Percentiles rank a stretch among this genome's conserved stretches.
Evolutionary conservation across 2,329 filamentous ascomycete genomes (phyloP).

Genomic region (Microdochium paspali): DNA sequence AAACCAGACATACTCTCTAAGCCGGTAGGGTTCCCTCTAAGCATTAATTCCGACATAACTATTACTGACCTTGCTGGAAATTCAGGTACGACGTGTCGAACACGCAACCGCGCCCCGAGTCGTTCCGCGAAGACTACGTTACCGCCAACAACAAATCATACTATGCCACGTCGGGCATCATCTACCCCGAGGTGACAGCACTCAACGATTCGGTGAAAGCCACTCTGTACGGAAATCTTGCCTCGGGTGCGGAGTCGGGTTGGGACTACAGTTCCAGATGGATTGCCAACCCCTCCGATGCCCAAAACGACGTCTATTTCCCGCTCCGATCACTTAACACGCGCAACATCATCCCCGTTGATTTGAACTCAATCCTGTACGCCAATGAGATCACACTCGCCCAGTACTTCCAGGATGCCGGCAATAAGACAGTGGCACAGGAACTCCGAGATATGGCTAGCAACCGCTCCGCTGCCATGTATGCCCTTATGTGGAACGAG

Average conservation of each 20-base stretch:
- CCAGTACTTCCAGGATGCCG: slow-evolving; percentile 38
- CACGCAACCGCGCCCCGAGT: slow-evolving; percentile 58
- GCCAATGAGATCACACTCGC: slow-evolving; percentile 53
- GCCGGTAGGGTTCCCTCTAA: slow-evolving; percentile 30
- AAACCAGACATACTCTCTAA: slow-evolving; percentile 42
- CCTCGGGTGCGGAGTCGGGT: slow-evolving; percentile 56
- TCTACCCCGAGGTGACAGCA: slow-evolving; percentile 40
- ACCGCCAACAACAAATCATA: slow-evolving; percentile 59
- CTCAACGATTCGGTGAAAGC: slow-evolving; percentile 44
- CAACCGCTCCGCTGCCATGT: slow-evolving; percentile 52
- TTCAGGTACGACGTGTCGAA: slow-evolving; percentile 53
- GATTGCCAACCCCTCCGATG: slow-evolving; percentile 47
- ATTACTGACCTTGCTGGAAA: neutral
- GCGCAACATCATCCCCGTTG: slow-evolving; percentile 48
- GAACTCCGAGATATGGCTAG: slow-evolving; percentile 39
- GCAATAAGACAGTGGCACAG: slow-evolving; percentile 38
- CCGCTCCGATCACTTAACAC: slow-evolving; percentile 56
- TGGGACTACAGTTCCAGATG: slow-evolving; percentile 56
- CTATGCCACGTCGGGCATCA: slow-evolving; percentile 45
- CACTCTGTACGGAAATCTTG: slow-evolving; percentile 50
- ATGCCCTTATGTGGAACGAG: slow-evolving; percentile 53
- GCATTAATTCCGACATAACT: neutral
- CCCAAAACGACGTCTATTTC: slow-evolving; percentile 51
- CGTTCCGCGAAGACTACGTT: slow-evolving; percentile 54
- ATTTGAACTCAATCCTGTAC: slow-evolving; percentile 61